Conservation (phyloP, 371 early-diverging fungal species). For the Funneliformis caledonium region DNA sequence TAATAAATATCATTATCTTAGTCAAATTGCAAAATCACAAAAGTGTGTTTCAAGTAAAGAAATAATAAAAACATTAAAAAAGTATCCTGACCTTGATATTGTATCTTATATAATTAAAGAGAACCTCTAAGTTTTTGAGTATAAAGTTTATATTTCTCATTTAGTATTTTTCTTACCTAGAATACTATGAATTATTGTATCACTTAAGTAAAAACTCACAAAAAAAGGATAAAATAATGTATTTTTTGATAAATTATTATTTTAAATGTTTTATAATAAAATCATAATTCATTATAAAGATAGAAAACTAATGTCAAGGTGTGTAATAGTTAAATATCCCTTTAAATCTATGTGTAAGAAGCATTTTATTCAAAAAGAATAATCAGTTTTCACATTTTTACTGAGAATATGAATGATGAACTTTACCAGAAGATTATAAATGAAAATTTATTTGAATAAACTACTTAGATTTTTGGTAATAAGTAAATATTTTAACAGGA, state of each 20-base stretch:
- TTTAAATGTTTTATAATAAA: constrained; percentile 17
- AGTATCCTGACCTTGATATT: constrained; percentile 7
- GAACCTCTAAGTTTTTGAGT: not conserved
- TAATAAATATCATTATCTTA: not conserved
- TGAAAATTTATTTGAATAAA: constrained; percentile 12
- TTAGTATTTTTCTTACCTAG: not conserved
- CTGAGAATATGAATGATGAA: constrained; percentile 16
- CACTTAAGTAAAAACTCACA: not conserved
- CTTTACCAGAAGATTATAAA: too few species aligned
- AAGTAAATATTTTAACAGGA: constrained; percentile 45
- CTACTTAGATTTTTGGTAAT: not conserved
- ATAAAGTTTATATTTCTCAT: not conserved
- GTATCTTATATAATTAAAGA: not conserved
- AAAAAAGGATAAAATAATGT: too few species aligned
- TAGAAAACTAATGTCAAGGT: not conserved
- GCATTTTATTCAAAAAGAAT: constrained; percentile 10
- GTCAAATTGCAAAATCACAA: not conserved
- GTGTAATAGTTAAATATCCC: not conserved
- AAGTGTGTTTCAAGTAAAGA: not conserved
- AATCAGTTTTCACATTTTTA: constrained; percentile 6
- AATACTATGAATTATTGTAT: too few species aligned
- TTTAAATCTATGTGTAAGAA: constrained; percentile 16
- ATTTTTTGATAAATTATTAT: not conserved
- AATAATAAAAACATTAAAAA: not conserved
- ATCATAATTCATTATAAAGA: not conserved